A percentile compares a stretch with the other conserved stretches of the same genome.
Evolutionary conservation across 768 basidiomycete species (phyloP).

Genomic region (Mycena epipterygia): DNA sequence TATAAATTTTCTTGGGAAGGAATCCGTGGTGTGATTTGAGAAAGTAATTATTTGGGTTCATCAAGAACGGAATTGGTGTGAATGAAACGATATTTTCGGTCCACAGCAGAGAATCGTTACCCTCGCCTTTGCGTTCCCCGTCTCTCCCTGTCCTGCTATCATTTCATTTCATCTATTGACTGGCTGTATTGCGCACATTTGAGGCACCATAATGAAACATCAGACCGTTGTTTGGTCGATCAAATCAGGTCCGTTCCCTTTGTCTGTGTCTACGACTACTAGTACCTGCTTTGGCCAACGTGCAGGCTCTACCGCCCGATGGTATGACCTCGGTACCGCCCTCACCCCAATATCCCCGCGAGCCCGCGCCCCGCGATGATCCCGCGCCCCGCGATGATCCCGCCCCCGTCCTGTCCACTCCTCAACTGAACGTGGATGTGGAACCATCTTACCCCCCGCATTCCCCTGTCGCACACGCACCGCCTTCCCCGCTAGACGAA

Average conservation of each 20-base stretch:
- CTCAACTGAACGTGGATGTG: neutral
- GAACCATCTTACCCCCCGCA: neutral
- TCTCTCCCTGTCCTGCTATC: too few relatives aligned
- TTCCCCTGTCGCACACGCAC: neutral
- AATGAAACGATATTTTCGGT: too few relatives aligned
- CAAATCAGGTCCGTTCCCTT: neutral
- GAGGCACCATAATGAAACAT: neutral
- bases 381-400: neutral
- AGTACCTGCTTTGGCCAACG: neutral
- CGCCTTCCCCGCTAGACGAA: neutral
- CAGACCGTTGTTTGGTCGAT: slow-evolving; percentile 2
- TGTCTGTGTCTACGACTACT: neutral
- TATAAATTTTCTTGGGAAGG: too few relatives aligned
- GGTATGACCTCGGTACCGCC: slow-evolving; percentile 31
- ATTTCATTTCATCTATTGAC: too few relatives aligned
- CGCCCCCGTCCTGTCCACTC: neutral
- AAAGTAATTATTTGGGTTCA: too few relatives aligned
- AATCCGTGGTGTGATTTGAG: too few relatives aligned
- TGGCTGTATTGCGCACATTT: too few relatives aligned
- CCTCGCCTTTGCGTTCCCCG: too few relatives aligned
- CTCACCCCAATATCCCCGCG: slow-evolving; percentile 13
- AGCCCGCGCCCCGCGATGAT: neutral
- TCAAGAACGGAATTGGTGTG: too few relatives aligned
- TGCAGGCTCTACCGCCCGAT: slow-evolving; percentile 18
- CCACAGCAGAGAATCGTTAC: too few relatives aligned